Base-by-base conservation (phyloP, 2,329 filamentous ascomycete genomes). In the Stachybotrys echinatus region DNA sequence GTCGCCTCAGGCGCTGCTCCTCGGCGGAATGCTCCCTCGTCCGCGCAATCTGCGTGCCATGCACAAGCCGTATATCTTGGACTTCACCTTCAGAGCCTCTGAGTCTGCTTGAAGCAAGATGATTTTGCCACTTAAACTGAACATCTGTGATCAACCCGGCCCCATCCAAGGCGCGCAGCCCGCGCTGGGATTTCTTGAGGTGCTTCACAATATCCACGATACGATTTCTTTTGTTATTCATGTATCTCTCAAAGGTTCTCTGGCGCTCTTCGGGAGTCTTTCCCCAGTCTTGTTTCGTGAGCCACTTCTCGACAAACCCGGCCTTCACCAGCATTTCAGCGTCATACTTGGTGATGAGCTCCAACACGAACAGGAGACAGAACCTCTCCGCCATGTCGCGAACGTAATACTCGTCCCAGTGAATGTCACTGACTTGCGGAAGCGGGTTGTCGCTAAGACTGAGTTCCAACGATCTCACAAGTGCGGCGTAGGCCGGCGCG, bases 231-330 rank as follows among this genome's bases (percentile, higher is more conserved):
- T 76, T 73, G 59, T 67, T 63, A 20, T 70, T 58, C 68, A 76
- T 65, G 62, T 83, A 80, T 23, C 72, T 65, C 20, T 65, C 66
- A 58, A 84, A 86, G 56, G 79, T 83, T 17, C 62, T 67, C n/a
- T 68, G 70, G 39, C 75, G 70, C 52, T 83, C 77, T 49, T 79
- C 74, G 2, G 75, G 68, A 1, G 67, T 68, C 18, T 74, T 70
- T 19, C 86, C 87, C 73, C 87, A 91, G 7, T 82, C 79, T 63
- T 91, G 89, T 58, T 80, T 83, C 31, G 74, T 78, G n/a, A 92
- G 76, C 88, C 88, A 92, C 50, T 80, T 82, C 52, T 85, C 83
- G 38, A 92, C 76, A 54, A 92, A 81, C 6, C 77, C 76, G 37
- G 84, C 82, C 61, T 81, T 74, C 49, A 85, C 69, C 18, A 90